Evolutionary conservation across 306 rosid species (phyloP), one percentile per base, ranked within the genome.

Genomic region (Lagenaria siceraria): DNA sequence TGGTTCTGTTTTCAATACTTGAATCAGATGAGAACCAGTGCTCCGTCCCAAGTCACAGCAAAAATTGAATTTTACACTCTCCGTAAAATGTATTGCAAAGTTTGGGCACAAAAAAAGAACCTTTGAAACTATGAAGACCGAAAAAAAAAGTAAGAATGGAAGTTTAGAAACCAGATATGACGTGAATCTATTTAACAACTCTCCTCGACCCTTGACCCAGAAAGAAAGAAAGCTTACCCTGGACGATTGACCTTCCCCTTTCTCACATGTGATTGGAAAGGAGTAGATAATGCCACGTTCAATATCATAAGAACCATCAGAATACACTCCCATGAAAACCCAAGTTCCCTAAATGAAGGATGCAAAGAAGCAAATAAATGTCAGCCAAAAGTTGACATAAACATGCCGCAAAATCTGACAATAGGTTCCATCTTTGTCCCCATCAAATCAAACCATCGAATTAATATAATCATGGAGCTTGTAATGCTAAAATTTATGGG

Each of bases 311-410:
- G 97, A 95, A 13, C 99, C 99, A 78, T 95, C 96, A 63, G 91
- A 90, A 77, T 86, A 92, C 75, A 95, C 97, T 74, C 99, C 97
- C 99, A 95, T 95, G 55, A 96, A 92, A 38, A 94, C 95, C 93
- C 93, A 89, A 54, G 85, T 87, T 65, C 88, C 96, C 96, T 91
- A 58, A 68, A 80, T 43, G 52, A 22, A 46, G 38, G 59, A 78
- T 42, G n/a, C 61, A 77, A 75, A n/a, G n/a, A n/a, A n/a, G n/a
- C 61, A 54, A n/a, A n/a, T n/a, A 9, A 22, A 25, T 53, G 69
- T 46, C 8, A 71, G 54, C 8, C 33, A 35, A 29, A 38, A 5
- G 53, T 53, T 56, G 36, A 33, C 36, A 33, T 33, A 33, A 33
- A 33, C 36, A 33, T 33, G 36, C 36, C 0, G 36, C 5, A 33